Evolutionary conservation across 805 yeast genomes (phyloP).

Genomic region (Metschnikowia proteae): DNA sequence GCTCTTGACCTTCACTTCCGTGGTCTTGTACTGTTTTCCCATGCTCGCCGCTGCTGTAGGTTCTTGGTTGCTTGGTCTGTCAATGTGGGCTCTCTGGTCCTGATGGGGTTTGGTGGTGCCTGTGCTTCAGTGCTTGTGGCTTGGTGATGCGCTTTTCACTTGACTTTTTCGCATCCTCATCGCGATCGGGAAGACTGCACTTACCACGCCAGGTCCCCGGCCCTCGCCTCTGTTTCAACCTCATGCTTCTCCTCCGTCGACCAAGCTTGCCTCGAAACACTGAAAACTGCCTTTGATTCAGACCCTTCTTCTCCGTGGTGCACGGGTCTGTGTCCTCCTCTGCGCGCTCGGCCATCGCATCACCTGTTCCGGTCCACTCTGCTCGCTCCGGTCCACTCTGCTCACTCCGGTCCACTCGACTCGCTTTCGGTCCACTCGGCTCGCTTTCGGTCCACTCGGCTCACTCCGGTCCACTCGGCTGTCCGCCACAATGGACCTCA

Average conservation of each 20-base stretch:
- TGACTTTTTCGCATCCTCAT: constrained; percentile 5
- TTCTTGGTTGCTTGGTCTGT: background rate
- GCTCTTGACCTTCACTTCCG: constrained; percentile 2
- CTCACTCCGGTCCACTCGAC: too few relatives aligned
- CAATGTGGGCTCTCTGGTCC: background rate
- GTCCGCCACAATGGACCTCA: constrained; percentile 3
- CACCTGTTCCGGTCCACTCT: background rate
- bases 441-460: background rate
- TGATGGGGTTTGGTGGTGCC: background rate
- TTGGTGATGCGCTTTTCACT: constrained; percentile 2
- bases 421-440: background rate
- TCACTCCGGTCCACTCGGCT: background rate
- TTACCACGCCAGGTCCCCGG: background rate
- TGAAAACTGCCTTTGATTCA: background rate
- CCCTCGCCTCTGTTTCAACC: background rate
- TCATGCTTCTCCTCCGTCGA: background rate
- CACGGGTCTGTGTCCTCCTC: background rate
- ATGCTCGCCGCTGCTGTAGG: background rate
- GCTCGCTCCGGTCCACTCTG: background rate
- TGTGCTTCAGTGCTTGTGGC: background rate
- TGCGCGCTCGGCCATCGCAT: background rate
- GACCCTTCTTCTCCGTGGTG: background rate
- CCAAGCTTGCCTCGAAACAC: background rate
- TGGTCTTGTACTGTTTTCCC: constrained; percentile 2
- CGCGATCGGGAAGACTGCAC: constrained; percentile 2